phyloP scores from a whole-genome alignment of 2,329 filamentous ascomycete species.

The Dryadomyces quercivorus region DNA sequence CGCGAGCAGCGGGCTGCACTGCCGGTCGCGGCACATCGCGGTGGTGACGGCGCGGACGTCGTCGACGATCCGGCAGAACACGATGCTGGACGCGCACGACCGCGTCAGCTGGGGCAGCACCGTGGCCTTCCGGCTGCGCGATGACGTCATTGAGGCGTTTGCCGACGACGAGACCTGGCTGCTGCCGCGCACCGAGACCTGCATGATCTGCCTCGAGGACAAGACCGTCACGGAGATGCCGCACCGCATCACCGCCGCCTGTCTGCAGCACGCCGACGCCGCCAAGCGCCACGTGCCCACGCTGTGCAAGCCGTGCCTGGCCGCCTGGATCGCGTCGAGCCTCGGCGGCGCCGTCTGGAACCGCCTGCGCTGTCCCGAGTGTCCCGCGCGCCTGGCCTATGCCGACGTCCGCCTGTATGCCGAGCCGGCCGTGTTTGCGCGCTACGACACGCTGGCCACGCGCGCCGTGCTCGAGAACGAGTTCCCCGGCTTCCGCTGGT shows the following conservation, averaged over 20 bases:
- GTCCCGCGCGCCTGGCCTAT: slow-evolving; percentile 17
- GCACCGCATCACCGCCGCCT: slow-evolving; percentile 16
- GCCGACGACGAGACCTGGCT: slow-evolving; percentile 21
- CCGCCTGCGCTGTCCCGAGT: slow-evolving; percentile 23
- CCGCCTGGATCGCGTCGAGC: slow-evolving; percentile 21
- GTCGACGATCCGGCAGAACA: no score
- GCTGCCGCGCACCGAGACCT: slow-evolving; percentile 17
- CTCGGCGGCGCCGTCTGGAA: slow-evolving; percentile 19
- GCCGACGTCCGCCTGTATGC: slow-evolving; percentile 20
- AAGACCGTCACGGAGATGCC: slow-evolving; percentile 23
- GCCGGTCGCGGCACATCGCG: slow-evolving; percentile 12
- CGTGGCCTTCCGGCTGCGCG: slow-evolving; percentile 19
- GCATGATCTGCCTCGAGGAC: slow-evolving; percentile 22
- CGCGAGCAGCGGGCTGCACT: not conserved
- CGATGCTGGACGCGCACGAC: not conserved
- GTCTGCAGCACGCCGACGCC: slow-evolving; percentile 9
- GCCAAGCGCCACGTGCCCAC: slow-evolving; percentile 13
- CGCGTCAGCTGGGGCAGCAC: slow-evolving; percentile 13
- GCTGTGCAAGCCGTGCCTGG: slow-evolving; percentile 21
- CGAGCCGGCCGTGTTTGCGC: slow-evolving; percentile 15
- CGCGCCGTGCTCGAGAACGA: slow-evolving; percentile 16
- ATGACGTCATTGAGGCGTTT: slow-evolving; percentile 16
- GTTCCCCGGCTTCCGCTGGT: slow-evolving; percentile 24
- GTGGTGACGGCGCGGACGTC: not conserved
- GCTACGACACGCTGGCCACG: slow-evolving; percentile 23